These are phyloP conservation scores for Neocatenulostroma microsporum DNA, from an alignment of 2,329 filamentous ascomycete genomes.

Conservation along the genomic window DNA sequence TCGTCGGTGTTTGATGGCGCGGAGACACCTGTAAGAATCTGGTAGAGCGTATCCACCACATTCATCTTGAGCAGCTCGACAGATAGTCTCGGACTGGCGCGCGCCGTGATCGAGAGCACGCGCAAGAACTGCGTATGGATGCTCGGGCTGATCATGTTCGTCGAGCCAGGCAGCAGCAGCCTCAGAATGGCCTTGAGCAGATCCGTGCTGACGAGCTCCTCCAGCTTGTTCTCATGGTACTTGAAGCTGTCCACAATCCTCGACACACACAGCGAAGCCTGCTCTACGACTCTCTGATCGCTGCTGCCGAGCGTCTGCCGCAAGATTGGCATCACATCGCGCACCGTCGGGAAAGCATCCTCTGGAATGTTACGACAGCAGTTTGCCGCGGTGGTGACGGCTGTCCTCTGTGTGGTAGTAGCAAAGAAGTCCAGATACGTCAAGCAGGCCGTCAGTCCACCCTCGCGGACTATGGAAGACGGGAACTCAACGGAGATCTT, in stretches of 20 bases:
- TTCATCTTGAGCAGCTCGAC: constrained; percentile 92
- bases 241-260: constrained; percentile 97
- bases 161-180: constrained; percentile 84
- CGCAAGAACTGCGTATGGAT: constrained; percentile 96
- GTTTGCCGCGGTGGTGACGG: constrained; percentile 94
- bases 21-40: constrained; percentile 92
- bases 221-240: constrained; percentile 75
- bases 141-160: constrained; percentile 85
- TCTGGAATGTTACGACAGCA: constrained; percentile 95
- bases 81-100: constrained; percentile 77
- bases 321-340: constrained; percentile 93
- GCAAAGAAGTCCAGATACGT: constrained; percentile 97
- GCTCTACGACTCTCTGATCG: constrained; percentile 94
- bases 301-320: constrained; percentile 83
- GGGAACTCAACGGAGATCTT: constrained; percentile 98
- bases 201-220: constrained; percentile 84
- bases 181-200: constrained; percentile 77
- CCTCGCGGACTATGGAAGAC: constrained; percentile 88
- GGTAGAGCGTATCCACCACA: constrained; percentile 93
- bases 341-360: constrained; percentile 84
- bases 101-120: constrained; percentile 81
- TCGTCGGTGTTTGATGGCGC: constrained; percentile 72
- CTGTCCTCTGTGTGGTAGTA: constrained; percentile 91
- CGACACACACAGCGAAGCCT: constrained; percentile 90
- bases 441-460: constrained; percentile 88